Conservation (phyloP, 169 alveolate species). For the Theileria orientalis region DNA sequence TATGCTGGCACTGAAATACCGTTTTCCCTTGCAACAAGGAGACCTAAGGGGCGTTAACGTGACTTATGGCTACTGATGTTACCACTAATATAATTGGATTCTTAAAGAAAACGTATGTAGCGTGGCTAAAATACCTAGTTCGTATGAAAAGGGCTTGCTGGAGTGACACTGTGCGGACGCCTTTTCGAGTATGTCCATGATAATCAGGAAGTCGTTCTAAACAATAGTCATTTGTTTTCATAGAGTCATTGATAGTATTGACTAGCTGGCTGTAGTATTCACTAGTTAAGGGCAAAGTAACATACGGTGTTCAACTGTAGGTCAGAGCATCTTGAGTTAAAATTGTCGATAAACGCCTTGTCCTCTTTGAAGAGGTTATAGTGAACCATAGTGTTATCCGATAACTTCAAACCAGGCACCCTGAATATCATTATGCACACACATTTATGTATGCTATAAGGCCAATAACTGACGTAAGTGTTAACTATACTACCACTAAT, state of each 20-base stretch:
- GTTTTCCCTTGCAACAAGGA: conserved; percentile 48
- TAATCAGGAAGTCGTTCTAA: conserved; percentile 56
- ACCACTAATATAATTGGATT: no score
- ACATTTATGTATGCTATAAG: no score
- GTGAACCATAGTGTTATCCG: conserved; percentile 73
- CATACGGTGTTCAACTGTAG: no score
- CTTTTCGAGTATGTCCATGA: conserved; percentile 75
- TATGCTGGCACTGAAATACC: conserved; percentile 57
- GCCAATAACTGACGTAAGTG: no score
- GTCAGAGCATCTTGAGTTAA: conserved; percentile 61
- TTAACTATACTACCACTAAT: no score
- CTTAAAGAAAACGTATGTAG: no score
- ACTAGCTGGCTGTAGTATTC: no score
- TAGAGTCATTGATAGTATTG: no score
- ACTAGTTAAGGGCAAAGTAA: no score
- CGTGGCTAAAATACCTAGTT: conserved; percentile 24
- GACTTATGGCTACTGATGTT: background rate
- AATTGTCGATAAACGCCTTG: conserved; percentile 67
- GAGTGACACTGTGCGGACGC: conserved; percentile 55
- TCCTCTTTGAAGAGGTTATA: conserved; percentile 77
- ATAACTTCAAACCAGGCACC: conserved; percentile 69
- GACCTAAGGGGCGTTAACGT: conserved; percentile 1
- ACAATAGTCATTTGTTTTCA: no score
- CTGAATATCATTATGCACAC: conserved; percentile 20
- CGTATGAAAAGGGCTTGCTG: conserved; percentile 58